A percentile compares a stretch with the other conserved stretches of the same genome.
These are phyloP conservation scores for Collariella sp. DNA, from an alignment of 495 filamentous ascomycete species.

Conservation along the genomic window DNA sequence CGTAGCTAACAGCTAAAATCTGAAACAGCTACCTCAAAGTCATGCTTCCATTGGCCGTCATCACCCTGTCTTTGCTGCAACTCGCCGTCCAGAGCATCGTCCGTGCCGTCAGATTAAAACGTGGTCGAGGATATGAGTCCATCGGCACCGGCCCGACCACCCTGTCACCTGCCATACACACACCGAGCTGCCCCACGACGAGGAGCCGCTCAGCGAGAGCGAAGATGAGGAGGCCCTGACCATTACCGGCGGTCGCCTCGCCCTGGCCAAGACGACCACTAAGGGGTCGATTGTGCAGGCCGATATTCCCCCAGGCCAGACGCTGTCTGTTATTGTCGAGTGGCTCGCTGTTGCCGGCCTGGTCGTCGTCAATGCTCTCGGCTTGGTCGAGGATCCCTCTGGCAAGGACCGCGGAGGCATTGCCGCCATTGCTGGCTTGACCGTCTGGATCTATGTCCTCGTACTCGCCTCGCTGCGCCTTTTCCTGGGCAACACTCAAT, in stretches of 20 bases:
- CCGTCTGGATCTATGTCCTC: constrained; percentile 75
- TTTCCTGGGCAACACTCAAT: constrained; percentile 57
- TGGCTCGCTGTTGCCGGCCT: constrained; percentile 62
- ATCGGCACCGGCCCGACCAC: constrained; percentile 32
- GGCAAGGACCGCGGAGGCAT: constrained; percentile 29
- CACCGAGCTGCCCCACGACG: constrained; percentile 39
- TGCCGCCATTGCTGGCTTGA: constrained; percentile 55
- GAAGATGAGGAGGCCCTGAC: constrained; percentile 57
- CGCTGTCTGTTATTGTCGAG: constrained; percentile 61
- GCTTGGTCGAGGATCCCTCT: constrained; percentile 40
- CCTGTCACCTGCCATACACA: constrained; percentile 39
- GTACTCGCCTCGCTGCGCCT: constrained; percentile 65
- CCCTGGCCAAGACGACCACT: constrained; percentile 54
- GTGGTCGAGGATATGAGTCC: constrained; percentile 41
- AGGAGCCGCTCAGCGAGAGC: constrained; percentile 40
- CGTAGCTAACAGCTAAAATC: not conserved
- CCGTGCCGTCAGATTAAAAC: constrained; percentile 40
- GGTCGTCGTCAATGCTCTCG: constrained; percentile 55
- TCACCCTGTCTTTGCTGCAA: constrained; percentile 59
- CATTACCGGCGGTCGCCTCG: constrained; percentile 42
- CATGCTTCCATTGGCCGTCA: constrained; percentile 65
- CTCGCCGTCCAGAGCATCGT: constrained; percentile 49
- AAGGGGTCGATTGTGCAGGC: constrained; percentile 61
- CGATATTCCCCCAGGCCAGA: constrained; percentile 67
- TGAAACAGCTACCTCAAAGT: constrained; percentile 68